Conservation (phyloP, 306 rosid genomes). For the Lagenaria siceraria region DNA sequence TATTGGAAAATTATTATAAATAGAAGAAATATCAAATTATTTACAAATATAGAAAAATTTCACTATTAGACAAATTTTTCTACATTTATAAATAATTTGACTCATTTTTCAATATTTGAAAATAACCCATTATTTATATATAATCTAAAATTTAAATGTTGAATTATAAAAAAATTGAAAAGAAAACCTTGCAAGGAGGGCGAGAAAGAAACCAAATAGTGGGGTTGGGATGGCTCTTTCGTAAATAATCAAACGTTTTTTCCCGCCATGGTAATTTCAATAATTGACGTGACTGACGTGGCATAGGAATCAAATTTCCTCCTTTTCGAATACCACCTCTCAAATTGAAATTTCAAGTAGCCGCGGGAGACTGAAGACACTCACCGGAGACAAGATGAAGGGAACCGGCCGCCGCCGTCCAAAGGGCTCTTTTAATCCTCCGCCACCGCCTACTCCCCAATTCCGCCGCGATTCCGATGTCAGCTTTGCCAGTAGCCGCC, state of each 20-base stretch:
- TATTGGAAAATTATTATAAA: no score
- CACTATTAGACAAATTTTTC: no score
- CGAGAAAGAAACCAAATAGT: no score
- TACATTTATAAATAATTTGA: no score
- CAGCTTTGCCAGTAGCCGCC: constrained; percentile 80
- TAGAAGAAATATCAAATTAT: no score
- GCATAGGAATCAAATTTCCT: background rate
- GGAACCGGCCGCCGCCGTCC: constrained; percentile 35
- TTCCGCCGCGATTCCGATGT: constrained; percentile 72
- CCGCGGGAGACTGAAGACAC: background rate
- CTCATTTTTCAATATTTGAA: no score
- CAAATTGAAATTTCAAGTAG: background rate
- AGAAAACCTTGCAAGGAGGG: no score
- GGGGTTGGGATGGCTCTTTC: background rate
- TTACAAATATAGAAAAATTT: no score
- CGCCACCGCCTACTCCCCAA: constrained; percentile 39
- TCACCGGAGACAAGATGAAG: constrained; percentile 26
- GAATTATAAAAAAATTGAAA: no score
- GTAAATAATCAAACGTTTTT: background rate
- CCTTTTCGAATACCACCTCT: background rate
- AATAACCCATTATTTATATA: no score
- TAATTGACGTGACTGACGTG: background rate
- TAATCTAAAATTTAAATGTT: no score
- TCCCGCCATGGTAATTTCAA: background rate
- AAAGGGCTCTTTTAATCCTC: constrained; percentile 37